These are phyloP conservation scores for Papilionanthe hybrid DNA, from an alignment of 116 monocot genomes.

Conservation along the genomic window DNA sequence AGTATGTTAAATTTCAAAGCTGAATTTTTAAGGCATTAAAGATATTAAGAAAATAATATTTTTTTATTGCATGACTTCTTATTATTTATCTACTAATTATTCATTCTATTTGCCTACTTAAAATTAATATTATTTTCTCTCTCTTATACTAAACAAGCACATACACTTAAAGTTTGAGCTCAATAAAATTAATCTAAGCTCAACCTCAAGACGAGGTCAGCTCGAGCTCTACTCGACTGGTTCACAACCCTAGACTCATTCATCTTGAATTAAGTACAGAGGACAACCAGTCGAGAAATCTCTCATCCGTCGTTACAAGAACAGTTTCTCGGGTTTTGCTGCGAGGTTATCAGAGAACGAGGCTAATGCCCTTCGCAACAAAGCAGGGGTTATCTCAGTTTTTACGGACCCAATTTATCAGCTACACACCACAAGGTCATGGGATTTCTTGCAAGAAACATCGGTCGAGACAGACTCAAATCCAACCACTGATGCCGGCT, in stretches of 20 bases:
- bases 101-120: no score
- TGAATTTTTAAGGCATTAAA: no score
- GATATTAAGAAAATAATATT: no score
- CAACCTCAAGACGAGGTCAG: no score
- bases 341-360: constrained; percentile 47
- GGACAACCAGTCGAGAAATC: constrained; percentile 21
- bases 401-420: constrained; percentile 62
- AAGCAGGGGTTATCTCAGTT: constrained; percentile 56
- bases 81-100: no score
- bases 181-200: no score
- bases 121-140: no score
- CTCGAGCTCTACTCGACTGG: no score
- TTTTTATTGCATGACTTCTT: no score
- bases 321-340: constrained; percentile 71
- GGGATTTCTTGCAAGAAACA: constrained; percentile 67
- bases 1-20: no score
- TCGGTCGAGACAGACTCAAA: constrained; percentile 11
- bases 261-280: constrained; percentile 15
- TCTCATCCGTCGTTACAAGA: constrained; percentile 43
- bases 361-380: constrained; percentile 38
- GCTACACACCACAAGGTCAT: constrained; percentile 72
- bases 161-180: no score
- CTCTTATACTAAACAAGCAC: no score
- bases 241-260: not conserved
- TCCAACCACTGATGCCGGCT: not conserved